phyloP scores from a whole-genome alignment of 768 basidiomycete species.

The Nevesoporus exiguus region DNA sequence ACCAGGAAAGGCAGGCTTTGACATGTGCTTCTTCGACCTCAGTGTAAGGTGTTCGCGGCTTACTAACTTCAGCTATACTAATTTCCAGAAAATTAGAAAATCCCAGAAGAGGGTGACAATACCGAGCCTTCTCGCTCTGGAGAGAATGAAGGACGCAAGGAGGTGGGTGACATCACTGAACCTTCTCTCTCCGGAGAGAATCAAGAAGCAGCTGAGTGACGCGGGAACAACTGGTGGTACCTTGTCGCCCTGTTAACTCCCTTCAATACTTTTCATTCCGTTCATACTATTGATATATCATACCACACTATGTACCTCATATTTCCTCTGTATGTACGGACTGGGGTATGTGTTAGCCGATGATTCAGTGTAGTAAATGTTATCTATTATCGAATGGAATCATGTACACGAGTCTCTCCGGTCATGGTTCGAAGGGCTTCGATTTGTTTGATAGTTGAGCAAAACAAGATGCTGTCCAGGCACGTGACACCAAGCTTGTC shows the following conservation, averaged over 20 bases:
- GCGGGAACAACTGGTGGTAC: background rate
- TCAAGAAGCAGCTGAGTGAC: background rate
- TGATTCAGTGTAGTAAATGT: no score
- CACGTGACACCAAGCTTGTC: background rate
- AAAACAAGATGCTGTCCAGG: no score
- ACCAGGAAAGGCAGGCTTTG: constrained; percentile 12
- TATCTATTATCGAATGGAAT: no score
- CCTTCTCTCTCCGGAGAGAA: no score
- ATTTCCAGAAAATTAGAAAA: constrained; percentile 11
- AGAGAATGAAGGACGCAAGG: constrained; percentile 10
- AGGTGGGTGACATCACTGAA: no score
- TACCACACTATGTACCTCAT: background rate
- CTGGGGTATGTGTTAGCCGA: no score
- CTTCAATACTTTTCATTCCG: background rate
- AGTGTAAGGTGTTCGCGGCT: constrained; percentile 11
- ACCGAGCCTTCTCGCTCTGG: background rate
- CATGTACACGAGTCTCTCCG: no score
- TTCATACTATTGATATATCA: background rate
- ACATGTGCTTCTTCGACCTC: constrained; percentile 30
- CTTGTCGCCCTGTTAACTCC: background rate
- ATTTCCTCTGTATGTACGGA: background rate
- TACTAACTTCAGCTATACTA: background rate
- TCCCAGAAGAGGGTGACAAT: background rate
- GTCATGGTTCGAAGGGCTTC: no score
- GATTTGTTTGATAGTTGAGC: no score